These are phyloP conservation scores for Barnettozyma hawaiiensis DNA, from an alignment of 1,139 yeast species.

Conservation along the genomic window DNA sequence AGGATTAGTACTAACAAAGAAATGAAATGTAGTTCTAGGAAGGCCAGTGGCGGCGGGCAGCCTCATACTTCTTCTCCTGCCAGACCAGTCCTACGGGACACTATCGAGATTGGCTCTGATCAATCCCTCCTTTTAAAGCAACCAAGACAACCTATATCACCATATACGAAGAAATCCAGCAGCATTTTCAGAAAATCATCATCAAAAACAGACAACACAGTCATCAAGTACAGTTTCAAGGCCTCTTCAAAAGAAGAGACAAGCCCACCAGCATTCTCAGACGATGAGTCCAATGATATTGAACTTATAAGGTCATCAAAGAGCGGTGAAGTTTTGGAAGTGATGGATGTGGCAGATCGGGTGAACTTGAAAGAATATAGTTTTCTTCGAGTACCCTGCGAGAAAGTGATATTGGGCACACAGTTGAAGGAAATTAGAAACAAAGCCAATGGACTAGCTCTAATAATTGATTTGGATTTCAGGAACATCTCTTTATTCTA, in stretches of 20 bases:
- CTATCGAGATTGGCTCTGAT: not conserved
- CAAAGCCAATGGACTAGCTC: not conserved
- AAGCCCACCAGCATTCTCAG: slow-evolving; percentile 9
- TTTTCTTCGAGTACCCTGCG: slow-evolving; percentile 4
- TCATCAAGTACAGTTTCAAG: slow-evolving; percentile 1
- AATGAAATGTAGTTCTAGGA: not conserved
- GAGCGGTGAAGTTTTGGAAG: not conserved
- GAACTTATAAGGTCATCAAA: slow-evolving; percentile 2
- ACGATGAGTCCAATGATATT: slow-evolving; percentile 10
- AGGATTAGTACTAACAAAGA: not conserved
- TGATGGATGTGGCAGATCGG: not conserved
- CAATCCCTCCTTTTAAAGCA: not conserved
- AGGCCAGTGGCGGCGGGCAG: not conserved
- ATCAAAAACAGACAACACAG: not conserved
- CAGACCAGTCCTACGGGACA: not conserved
- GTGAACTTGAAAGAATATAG: not conserved
- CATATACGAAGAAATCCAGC: not conserved
- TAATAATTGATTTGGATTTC: not conserved
- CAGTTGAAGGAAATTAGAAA: not conserved
- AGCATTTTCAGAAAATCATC: not conserved
- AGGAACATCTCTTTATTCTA: not conserved
- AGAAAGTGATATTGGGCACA: slow-evolving; percentile 1
- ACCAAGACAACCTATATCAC: not conserved
- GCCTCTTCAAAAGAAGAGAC: not conserved
- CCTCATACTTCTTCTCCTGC: not conserved